Evolutionary conservation across 768 basidiomycete genomes (phyloP).

Genomic region (Lactarius indigo): DNA sequence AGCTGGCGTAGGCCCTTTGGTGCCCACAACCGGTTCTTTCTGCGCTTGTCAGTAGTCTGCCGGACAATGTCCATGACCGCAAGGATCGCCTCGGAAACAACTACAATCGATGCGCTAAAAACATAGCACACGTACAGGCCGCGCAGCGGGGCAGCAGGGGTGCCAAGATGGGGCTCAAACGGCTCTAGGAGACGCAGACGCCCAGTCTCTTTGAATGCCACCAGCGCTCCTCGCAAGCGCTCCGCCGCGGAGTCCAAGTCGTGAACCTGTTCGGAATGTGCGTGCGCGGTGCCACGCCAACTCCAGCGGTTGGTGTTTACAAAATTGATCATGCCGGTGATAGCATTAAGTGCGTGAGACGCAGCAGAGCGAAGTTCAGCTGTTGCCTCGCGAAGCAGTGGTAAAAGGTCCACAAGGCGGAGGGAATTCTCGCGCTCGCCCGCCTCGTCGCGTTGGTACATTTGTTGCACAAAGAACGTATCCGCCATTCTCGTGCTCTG

Average conservation of each 20-base stretch:
- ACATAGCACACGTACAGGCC: slow-evolving; percentile 51
- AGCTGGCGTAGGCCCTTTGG: slow-evolving; percentile 43
- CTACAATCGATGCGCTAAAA: slow-evolving; percentile 44
- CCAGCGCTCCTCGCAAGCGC: slow-evolving; percentile 30
- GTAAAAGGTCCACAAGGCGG: slow-evolving; percentile 36
- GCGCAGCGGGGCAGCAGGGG: slow-evolving; percentile 32
- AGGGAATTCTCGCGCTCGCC: slow-evolving; percentile 33
- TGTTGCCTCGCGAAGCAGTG: slow-evolving; percentile 36
- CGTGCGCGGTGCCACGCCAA: slow-evolving; percentile 21
- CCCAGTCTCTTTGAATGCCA: slow-evolving; percentile 33
- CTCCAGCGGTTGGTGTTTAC: slow-evolving; percentile 38
- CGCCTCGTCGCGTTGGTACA: slow-evolving; percentile 29
- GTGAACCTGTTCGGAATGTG: slow-evolving; percentile 23
- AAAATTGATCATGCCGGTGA: slow-evolving; percentile 29
- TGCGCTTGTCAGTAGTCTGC: slow-evolving; percentile 38
- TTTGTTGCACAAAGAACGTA: slow-evolving; percentile 37
- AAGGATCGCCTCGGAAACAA: slow-evolving; percentile 37
- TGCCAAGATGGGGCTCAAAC: slow-evolving; percentile 38
- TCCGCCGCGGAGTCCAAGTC: slow-evolving; percentile 31
- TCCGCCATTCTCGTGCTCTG: slow-evolving; percentile 30
- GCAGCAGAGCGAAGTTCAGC: slow-evolving; percentile 35
- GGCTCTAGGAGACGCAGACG: slow-evolving; percentile 42
- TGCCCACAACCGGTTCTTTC: slow-evolving; percentile 43
- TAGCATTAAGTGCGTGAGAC: slow-evolving; percentile 30
- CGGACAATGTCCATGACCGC: slow-evolving; percentile 37